phyloP scores from a whole-genome alignment of 1,284 basidiomycete species.

The Ganoderma resinaceum region DNA sequence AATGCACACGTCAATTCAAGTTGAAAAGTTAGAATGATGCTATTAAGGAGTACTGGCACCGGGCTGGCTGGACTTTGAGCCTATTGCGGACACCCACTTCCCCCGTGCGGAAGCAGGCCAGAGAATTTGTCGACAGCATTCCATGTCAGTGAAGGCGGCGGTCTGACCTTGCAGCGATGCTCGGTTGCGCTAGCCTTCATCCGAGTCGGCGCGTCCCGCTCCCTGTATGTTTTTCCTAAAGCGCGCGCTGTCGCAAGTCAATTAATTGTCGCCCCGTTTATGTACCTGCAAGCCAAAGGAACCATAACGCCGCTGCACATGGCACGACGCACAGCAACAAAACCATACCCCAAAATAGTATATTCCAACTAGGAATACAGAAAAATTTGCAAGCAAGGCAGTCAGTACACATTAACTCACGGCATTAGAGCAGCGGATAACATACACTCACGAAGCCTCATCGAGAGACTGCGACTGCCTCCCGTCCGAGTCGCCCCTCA shows the following conservation, averaged over 20 bases:
- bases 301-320: not conserved
- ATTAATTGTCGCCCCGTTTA: not conserved
- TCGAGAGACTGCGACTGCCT: not conserved
- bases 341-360: not conserved
- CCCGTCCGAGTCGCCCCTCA: not conserved
- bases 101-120: too few species aligned
- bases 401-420: not conserved
- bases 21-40: too few species aligned
- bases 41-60: too few species aligned
- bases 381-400: not conserved
- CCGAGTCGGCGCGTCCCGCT: too few species aligned
- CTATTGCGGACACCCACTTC: too few species aligned
- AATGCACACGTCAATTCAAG: too few species aligned
- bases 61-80: too few species aligned
- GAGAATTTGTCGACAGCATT: too few species aligned
- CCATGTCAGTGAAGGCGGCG: too few species aligned
- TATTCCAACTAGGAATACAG: not conserved
- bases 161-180: too few species aligned
- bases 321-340: not conserved
- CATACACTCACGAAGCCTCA: conserved; percentile 2
- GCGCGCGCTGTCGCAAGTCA: not conserved
- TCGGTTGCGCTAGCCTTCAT: too few species aligned
- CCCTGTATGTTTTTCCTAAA: too few species aligned
- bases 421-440: not conserved
- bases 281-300: not conserved